Evolutionary conservation across 306 rosid genomes (phyloP), one percentile per base, ranked within the genome.

Genomic region (Delonix regia): DNA sequence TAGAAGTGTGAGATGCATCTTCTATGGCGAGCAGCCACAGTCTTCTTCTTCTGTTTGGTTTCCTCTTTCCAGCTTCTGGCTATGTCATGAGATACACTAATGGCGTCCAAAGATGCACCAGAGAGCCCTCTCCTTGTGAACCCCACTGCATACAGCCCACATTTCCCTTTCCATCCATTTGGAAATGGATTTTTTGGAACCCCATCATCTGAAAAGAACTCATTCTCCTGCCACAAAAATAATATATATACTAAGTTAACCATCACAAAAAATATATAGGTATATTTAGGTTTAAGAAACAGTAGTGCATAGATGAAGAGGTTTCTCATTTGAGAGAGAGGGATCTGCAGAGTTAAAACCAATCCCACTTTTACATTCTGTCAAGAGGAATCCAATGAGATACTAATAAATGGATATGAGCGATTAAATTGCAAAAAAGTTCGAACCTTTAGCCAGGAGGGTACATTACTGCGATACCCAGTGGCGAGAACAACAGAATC

Each of bases 391-490:
- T 53, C 28, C 28, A 19, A 19, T 53, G 27, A 53, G 64, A 12
- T 44, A 44, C 48, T 15, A 10, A 44, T 36, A 36, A 36, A 36
- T 36, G 16, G 10, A 13, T 2, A 9, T 9, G 16, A 10, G 33
- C 6, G 7, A 10, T 24, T n/a, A n/a, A n/a, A n/a, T n/a, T n/a
- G n/a, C n/a, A n/a, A n/a, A n/a, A 84, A 4, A 8, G 12, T 24
- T 38, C 90, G 77, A 36, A 92, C 99, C 99, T 95, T 91, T 9
- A 95, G 88, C 99, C 99, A 95, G 41, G 96, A 92, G 73, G 99
- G 99, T 66, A 95, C 98, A 81, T 95, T 95, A 82, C 99, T 95
- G 78, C 94, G 84, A 48, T 95, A 95, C 10, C 99, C 98, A 68
- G 99, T 92, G 3, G 99, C 98, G 74, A 95, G 89, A 91, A 95